Base-by-base conservation (phyloP, 192 early-diverging fungal genomes). In the Backusella tuberculispora region DNA sequence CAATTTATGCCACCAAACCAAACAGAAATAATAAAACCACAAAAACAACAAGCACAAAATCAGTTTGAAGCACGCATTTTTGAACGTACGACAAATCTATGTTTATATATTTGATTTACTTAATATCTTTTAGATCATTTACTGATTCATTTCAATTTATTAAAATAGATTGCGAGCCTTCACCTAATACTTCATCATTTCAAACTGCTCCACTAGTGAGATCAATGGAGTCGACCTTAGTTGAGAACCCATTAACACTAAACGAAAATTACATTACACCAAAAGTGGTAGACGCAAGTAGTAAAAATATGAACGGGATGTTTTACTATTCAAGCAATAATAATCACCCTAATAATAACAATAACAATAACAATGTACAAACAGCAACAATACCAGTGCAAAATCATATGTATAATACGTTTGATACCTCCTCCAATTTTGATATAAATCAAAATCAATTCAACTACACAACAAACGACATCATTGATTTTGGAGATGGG, bases 1-100 rank as follows among this genome's bases (percentile, higher is more conserved):
- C 53, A 60, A 26, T 60, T 60, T 5, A 60, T 60, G 19, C 53
- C 53, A 26, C 53, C 53, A 60, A 60, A 60, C 26, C 53, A 60
- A 60, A 9, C 53, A 60, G 53, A 4, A 24, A 26, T 56, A 9
- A 12, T 26, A 5, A 13, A 60, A 26, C 24, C 53, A 12, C 21
- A 60, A 26, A 60, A 24, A 60, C 53, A 60, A 60, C 53, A 60
- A 60, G 53, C n/a, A 60, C 53, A 60, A 60, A 60, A 60, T 26
- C 53, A 60, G 24, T 26, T 60, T 13, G 53, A 60, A n/a, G 2
- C 53, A 12, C 53, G 21, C 53, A 26, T 12, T 21, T 60, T 60
- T 60, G 53, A 60, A 60, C 53, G 53, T 60, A 60, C 24, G 53
- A 19, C 19, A 60, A 6, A 43, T 1, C 29, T 34, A 34, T 34